A percentile compares a stretch with the other conserved stretches of the same genome.
Evolutionary conservation across 192 early-diverging fungal genomes (phyloP).

Genomic region (Coemansia sp.): DNA sequence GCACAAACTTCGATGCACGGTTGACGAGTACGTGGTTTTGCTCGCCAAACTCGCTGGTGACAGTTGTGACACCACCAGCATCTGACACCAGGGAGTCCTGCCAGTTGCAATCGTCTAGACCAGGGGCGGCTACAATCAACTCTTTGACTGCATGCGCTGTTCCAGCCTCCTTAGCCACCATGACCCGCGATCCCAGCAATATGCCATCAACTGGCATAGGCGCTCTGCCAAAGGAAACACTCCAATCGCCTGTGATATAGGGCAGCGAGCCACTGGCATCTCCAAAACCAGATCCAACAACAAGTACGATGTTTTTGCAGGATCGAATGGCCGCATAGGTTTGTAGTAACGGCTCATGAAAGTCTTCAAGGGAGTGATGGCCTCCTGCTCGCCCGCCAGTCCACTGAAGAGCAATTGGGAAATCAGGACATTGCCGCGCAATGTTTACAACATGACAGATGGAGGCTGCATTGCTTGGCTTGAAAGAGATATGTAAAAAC

Average conservation of each 20-base stretch:
- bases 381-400: conserved; percentile 90
- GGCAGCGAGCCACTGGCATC: conserved; percentile 80
- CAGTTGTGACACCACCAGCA: conserved; percentile 76
- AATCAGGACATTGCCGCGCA: conserved; percentile 33
- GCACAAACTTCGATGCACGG: conserved; percentile 72
- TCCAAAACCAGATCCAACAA: conserved; percentile 92
- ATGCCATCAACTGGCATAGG: conserved; percentile 97
- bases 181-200: conserved; percentile 92
- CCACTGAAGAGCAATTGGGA: conserved; percentile 87
- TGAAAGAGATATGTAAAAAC: conserved; percentile 77
- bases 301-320: conserved; percentile 73
- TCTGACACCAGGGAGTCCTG: conserved; percentile 75
- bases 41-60: conserved; percentile 88
- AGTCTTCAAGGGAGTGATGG: conserved; percentile 90
- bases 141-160: conserved; percentile 79
- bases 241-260: conserved; percentile 94
- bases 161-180: conserved; percentile 87
- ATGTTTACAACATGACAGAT: conserved; percentile 76
- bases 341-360: conserved; percentile 79
- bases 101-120: conserved; percentile 79
- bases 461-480: conserved; percentile 73
- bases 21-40: conserved; percentile 91
- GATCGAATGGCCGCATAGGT: conserved; percentile 71
- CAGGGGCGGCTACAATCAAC: conserved; percentile 79
- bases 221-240: conserved; percentile 66